Conservation (phyloP, 441 rosid genomes). For the Gossypium trilobum region DNA sequence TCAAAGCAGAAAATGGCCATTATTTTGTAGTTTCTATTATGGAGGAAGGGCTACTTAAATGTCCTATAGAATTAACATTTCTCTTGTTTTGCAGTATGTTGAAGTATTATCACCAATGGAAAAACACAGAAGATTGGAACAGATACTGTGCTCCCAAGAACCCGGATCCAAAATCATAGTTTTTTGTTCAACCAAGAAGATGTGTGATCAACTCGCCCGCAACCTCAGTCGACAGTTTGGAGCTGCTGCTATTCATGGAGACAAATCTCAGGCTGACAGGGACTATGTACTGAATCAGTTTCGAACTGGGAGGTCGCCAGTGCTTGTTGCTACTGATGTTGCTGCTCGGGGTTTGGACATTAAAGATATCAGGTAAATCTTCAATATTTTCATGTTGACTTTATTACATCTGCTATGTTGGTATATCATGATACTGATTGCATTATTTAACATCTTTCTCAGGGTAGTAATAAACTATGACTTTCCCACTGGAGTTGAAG, state of each 20-base stretch:
- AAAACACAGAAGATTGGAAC: conserved; percentile 87
- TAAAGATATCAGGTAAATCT: conserved; percentile 69
- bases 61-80: neutral
- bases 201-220: conserved; percentile 93
- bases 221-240: conserved; percentile 75
- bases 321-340: conserved; percentile 98
- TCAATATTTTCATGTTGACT: neutral
- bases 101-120: conserved; percentile 76
- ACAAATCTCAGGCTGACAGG: conserved; percentile 94
- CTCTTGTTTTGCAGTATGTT: conserved; percentile 42
- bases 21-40: neutral
- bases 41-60: neutral
- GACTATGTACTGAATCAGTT: conserved; percentile 79
- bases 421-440: neutral
- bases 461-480: conserved; percentile 93
- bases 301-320: conserved; percentile 80
- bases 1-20: neutral
- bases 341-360: conserved; percentile 97
- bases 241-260: conserved; percentile 98
- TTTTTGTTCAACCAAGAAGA: conserved; percentile 92
- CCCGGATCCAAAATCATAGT: conserved; percentile 88
- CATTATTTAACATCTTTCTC: conserved; percentile 15
- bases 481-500: conserved; percentile 94
- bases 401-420: neutral
- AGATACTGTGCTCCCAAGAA: conserved; percentile 81